Percentiles rank a stretch among this genome's conserved stretches.
These are phyloP conservation scores for Parachlorella kessleri DNA, from an alignment of 139 green algal species.

Conservation along the genomic window DNA sequence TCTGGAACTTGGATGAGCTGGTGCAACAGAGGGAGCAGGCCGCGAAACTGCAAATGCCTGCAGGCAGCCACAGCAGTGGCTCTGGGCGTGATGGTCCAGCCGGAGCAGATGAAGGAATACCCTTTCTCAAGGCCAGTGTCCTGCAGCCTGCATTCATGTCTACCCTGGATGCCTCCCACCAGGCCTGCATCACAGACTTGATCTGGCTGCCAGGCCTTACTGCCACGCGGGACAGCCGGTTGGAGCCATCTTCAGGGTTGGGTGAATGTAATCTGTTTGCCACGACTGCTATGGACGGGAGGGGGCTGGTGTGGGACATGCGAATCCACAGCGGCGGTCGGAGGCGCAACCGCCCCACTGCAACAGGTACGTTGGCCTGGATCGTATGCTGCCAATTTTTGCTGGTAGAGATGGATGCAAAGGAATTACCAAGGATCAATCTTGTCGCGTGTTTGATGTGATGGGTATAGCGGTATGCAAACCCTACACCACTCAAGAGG, in stretches of 20 bases:
- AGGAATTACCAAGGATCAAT: too few relatives aligned
- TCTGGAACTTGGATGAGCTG: slow-evolving; percentile 47
- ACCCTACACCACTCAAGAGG: too few relatives aligned
- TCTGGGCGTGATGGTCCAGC: not conserved
- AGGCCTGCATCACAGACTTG: slow-evolving; percentile 69
- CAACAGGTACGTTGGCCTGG: too few relatives aligned
- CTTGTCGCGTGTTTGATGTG: too few relatives aligned
- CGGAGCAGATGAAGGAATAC: not conserved
- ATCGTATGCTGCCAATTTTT: too few relatives aligned
- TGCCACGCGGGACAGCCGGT: slow-evolving; percentile 42
- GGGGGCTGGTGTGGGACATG: slow-evolving; percentile 85
- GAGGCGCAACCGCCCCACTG: too few relatives aligned
- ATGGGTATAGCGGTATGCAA: too few relatives aligned
- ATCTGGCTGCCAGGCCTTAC: slow-evolving; percentile 78
- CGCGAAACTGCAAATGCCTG: not conserved
- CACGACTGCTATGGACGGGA: slow-evolving; percentile 66
- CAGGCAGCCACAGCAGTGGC: not conserved
- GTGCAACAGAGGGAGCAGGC: not conserved
- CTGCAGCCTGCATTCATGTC: slow-evolving; percentile 61
- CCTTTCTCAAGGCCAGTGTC: slow-evolving; percentile 30
- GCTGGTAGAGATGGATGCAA: too few relatives aligned
- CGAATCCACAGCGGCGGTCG: slow-evolving; percentile 33
- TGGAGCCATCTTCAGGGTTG: slow-evolving; percentile 7
- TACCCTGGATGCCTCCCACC: slow-evolving; percentile 66
- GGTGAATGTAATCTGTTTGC: slow-evolving; percentile 77